Conservation (phyloP, 345 rosid species). For the Brassica nigra region DNA sequence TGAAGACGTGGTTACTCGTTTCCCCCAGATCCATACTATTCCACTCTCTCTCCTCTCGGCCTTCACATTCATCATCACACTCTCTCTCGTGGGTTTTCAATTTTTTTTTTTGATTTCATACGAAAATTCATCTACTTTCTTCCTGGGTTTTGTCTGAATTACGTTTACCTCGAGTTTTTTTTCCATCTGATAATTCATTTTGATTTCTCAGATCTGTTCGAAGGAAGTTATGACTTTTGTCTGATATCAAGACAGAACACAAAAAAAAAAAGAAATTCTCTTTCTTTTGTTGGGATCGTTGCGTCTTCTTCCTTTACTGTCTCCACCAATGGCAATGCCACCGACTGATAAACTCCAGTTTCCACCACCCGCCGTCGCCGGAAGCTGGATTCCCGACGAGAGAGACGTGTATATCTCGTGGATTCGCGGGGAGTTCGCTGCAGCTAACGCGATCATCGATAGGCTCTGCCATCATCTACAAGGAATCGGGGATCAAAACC, state of each 20-base stretch:
- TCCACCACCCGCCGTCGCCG: conserved; percentile 28
- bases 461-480: conserved; percentile 67
- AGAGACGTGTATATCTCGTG: conserved; percentile 81
- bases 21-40: no score
- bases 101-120: no score
- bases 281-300: neutral
- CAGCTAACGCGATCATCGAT: conserved; percentile 90
- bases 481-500: conserved; percentile 65
- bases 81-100: no score
- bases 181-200: no score
- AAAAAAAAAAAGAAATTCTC: neutral
- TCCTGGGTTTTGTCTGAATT: no score
- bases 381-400: conserved; percentile 69
- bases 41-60: no score
- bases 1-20: no score
- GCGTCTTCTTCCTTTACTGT: neutral
- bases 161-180: no score
- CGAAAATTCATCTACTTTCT: no score
- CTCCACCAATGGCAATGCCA: conserved; percentile 76
- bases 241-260: neutral
- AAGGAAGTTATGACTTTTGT: neutral
- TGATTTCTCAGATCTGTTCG: neutral
- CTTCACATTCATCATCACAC: no score
- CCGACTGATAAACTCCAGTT: conserved; percentile 2
- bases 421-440: conserved; percentile 89